Evolutionary conservation across 805 yeast genomes (phyloP).

Genomic region (Starmerella roubikii): DNA sequence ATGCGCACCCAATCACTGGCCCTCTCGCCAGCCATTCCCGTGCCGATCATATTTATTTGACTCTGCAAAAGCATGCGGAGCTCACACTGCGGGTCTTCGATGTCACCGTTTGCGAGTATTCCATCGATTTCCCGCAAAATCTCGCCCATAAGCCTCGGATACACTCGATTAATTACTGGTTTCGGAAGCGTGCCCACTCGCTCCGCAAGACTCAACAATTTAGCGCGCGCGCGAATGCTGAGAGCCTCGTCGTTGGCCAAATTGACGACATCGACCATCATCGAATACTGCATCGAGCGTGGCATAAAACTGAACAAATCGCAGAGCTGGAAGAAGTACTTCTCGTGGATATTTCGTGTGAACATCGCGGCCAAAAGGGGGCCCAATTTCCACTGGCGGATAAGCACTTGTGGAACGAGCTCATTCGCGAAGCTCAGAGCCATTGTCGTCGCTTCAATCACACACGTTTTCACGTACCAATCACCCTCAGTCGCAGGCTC

Average conservation of each 20-base stretch:
- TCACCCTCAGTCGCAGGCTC: not conserved
- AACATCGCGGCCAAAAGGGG: conserved; percentile 3
- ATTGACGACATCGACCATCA: not conserved
- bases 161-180: not conserved
- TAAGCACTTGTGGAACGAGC: not conserved
- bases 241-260: not conserved
- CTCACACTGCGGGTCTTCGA: too few species aligned
- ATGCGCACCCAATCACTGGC: too few species aligned
- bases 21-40: too few species aligned
- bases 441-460: conserved; percentile 5
- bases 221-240: not conserved
- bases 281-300: not conserved
- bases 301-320: conserved; percentile 5
- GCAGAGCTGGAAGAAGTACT: conserved; percentile 4
- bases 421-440: not conserved
- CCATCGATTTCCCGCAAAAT: too few species aligned
- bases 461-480: not conserved
- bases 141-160: not conserved
- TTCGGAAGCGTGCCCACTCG: too few species aligned
- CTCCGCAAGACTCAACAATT: too few species aligned
- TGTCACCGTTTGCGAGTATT: too few species aligned
- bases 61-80: too few species aligned
- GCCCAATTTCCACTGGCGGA: conserved; percentile 1
- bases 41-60: too few species aligned
- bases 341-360: not conserved